Percentiles rank a stretch among this genome's conserved stretches.
These are phyloP conservation scores for Leavenworthia alabamica DNA, from an alignment of 345 rosid species.

Conservation along the genomic window DNA sequence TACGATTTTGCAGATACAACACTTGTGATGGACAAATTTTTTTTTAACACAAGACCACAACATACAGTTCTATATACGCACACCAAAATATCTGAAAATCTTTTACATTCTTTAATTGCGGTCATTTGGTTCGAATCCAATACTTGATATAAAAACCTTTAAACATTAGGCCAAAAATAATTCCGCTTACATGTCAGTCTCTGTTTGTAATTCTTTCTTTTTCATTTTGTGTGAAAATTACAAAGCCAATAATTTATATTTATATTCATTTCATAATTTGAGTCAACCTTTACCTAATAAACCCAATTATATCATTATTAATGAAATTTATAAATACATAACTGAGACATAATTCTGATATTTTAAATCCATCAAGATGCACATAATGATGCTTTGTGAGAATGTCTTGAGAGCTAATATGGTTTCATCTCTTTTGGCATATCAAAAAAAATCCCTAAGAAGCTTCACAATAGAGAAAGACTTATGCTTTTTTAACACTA, in stretches of 20 bases:
- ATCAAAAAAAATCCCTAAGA: conserved; percentile 6
- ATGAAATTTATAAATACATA: conserved; percentile 11
- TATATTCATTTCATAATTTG: background rate
- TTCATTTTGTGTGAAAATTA: background rate
- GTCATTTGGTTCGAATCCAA: no score
- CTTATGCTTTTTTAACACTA: background rate
- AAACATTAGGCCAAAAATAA: no score
- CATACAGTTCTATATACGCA: no score
- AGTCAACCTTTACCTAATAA: background rate
- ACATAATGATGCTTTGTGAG: conserved; percentile 4
- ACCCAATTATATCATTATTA: background rate
- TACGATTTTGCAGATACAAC: no score
- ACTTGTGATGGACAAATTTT: no score
- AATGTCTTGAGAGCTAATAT: conserved; percentile 12
- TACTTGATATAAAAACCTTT: no score
- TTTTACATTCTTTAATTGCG: no score
- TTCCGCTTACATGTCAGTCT: no score
- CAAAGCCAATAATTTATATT: background rate
- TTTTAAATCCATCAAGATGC: conserved; percentile 4
- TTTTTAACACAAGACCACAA: no score
- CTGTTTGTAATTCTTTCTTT: background rate
- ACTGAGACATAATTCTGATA: conserved; percentile 2
- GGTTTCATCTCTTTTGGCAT: conserved; percentile 13
- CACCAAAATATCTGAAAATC: no score
- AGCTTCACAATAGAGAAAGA: background rate